Evolutionary conservation across 2,329 filamentous ascomycete species (phyloP).

Genomic region (Zarea fungicola): DNA sequence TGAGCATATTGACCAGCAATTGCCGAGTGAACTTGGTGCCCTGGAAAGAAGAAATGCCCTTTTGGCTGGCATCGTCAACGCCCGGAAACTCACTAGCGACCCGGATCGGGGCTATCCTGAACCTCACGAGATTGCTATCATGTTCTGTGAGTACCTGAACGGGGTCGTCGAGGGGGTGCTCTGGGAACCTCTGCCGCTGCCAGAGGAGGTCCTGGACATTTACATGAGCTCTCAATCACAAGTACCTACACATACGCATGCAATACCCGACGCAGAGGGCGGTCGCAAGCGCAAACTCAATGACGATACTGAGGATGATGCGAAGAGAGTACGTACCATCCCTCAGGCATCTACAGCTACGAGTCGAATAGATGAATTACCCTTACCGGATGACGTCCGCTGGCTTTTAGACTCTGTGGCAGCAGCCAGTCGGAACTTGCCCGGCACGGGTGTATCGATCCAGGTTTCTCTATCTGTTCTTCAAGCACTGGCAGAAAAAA

Average conservation of each 20-base stretch:
- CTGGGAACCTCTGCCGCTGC: conserved; percentile 45
- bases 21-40: conserved; percentile 29
- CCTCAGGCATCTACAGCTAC: conserved; percentile 17
- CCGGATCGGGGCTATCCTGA: conserved; percentile 35
- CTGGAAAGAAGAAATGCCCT: conserved; percentile 45
- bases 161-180: conserved; percentile 30
- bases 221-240: conserved; percentile 38
- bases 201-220: conserved; percentile 44
- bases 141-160: conserved; percentile 43
- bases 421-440: conserved; percentile 13
- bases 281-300: conserved; percentile 43
- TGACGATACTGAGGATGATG: conserved; percentile 29
- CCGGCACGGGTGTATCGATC: conserved; percentile 19
- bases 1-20: conserved; percentile 48
- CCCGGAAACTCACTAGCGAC: conserved; percentile 34
- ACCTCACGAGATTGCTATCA: conserved; percentile 41
- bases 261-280: conserved; percentile 18
- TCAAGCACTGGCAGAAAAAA: conserved; percentile 34
- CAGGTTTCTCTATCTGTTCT: conserved; percentile 29
- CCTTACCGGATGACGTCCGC: conserved; percentile 28
- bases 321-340: conserved; percentile 26
- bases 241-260: conserved; percentile 26
- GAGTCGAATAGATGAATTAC: conserved; percentile 25
- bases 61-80: conserved; percentile 32
- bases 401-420: conserved; percentile 23